Base-by-base conservation (phyloP, 805 yeast genomes). In the Clavispora vitiphila region DNA sequence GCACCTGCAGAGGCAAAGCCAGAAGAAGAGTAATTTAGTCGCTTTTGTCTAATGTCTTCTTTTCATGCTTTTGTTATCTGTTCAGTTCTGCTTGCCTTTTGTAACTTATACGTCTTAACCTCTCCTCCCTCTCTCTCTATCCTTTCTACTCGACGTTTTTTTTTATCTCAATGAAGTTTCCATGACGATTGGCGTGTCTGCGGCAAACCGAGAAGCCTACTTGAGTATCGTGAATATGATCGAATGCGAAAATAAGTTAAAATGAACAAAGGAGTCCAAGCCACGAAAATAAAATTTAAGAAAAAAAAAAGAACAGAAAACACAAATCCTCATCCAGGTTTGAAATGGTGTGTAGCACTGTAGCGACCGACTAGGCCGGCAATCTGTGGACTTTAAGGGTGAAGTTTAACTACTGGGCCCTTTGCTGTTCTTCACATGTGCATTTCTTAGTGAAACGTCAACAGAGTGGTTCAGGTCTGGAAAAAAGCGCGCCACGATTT, bases 11-110 rank as follows among this genome's bases (percentile, higher is more conserved):
- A 51, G 48, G 37, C 57, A 39, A 52, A 54, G 50, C 57, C 55
- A 21, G 60, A 56, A 39, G 61, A 58, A 46, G 62, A 58, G 49
- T 58, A 58, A 49, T 52, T 45, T 43, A 35, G 20, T 34, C 29
- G 15, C 14, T 24, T 30, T 31, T 29, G 32, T 29, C 29, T 15
- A 14, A 15, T 19, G 29, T n/a, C 34, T 32, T 30, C 18, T 45
- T 24, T 25, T 41, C 40, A 36, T 34, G 38, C 41, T 43, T 40
- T 34, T 25, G 43, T 44, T 39, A 45, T 41, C 46, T 43, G 50
- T 50, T 50, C 50, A 45, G 41, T 48, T 49, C 52, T 46, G 37
- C 49, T 39, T 43, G 45, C 43, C 50, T 48, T 36, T 45, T 40
- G 51, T 49, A 48, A 45, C 50, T 37, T 35, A 44, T 40, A 39